Evolutionary conservation across 163 green algal species (phyloP).

Genomic region (Trebouxiophyceae sp.): DNA sequence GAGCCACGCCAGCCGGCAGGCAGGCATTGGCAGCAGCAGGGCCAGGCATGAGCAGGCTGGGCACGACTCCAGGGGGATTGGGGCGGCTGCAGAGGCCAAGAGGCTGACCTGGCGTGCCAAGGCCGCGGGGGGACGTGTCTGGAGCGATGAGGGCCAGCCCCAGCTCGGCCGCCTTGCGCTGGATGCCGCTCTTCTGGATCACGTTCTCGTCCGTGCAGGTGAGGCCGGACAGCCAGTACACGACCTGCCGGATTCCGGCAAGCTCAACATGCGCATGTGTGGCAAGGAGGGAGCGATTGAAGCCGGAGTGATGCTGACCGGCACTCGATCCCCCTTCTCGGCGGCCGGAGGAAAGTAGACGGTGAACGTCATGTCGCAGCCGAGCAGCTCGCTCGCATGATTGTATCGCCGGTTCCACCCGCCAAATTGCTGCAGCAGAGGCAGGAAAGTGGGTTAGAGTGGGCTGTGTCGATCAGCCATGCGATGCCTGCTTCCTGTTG

Average conservation of each 20-base stretch:
- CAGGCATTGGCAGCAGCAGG: too few species aligned
- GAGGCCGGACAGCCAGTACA: slow-evolving; percentile 91
- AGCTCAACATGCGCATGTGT: background rate
- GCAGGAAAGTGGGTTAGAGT: too few species aligned
- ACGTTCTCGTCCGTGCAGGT: slow-evolving; percentile 98
- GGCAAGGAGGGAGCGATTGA: background rate
- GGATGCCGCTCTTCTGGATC: slow-evolving; percentile 73
- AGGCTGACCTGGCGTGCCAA: slow-evolving; percentile 19
- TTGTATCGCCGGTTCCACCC: slow-evolving; percentile 71
- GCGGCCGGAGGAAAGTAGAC: slow-evolving; percentile 33
- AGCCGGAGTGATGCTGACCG: too few species aligned
- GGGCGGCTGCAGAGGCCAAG: too few species aligned
- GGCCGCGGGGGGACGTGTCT: slow-evolving; percentile 87
- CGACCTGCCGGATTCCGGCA: slow-evolving; percentile 45
- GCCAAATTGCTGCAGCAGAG: slow-evolving; percentile 44
- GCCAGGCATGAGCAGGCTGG: too few species aligned
- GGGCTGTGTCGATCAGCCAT: too few species aligned
- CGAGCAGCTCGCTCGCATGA: slow-evolving; percentile 52
- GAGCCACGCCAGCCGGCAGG: too few species aligned
- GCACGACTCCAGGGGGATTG: too few species aligned
- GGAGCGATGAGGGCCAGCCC: slow-evolving; percentile 75
- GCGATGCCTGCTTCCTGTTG: too few species aligned
- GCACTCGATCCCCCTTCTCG: background rate
- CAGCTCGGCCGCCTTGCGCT: slow-evolving; percentile 55
- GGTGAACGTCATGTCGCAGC: slow-evolving; percentile 66